These are phyloP conservation scores for Coemansia sp. DNA, from an alignment of 192 early-diverging fungal species.

Conservation along the genomic window DNA sequence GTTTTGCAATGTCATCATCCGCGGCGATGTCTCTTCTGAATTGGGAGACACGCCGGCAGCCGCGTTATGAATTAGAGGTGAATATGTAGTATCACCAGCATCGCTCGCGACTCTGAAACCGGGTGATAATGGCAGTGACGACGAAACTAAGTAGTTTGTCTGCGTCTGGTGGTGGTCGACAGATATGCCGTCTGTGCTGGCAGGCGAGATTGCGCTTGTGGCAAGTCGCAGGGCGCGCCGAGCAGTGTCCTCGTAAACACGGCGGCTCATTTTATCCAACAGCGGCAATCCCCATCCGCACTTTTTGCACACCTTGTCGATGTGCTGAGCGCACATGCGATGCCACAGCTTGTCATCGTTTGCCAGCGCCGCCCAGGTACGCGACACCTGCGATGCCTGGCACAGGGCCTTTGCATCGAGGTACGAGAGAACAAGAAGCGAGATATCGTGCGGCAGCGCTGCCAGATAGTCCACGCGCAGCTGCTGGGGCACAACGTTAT, in stretches of 20 bases:
- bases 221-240: slow-evolving; percentile 36
- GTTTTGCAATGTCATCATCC: too few relatives aligned
- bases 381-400: slow-evolving; percentile 84
- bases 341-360: slow-evolving; percentile 96
- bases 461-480: slow-evolving; percentile 84
- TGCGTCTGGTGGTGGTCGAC: slow-evolving; percentile 6
- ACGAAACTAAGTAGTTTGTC: slow-evolving; percentile 4
- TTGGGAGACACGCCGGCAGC: slow-evolving; percentile 18
- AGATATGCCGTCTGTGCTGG: not conserved
- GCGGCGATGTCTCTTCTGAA: not conserved
- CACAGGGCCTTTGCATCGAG: slow-evolving; percentile 91
- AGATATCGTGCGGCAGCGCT: slow-evolving; percentile 74
- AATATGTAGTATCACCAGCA: not conserved
- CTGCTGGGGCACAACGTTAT: slow-evolving; percentile 66
- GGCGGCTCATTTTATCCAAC: slow-evolving; percentile 61
- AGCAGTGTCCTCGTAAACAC: slow-evolving; percentile 54
- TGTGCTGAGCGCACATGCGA: slow-evolving; percentile 96
- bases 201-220: slow-evolving; percentile 6
- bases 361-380: slow-evolving; percentile 76
- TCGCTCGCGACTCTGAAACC: not conserved
- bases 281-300: slow-evolving; percentile 98
- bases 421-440: slow-evolving; percentile 83
- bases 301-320: slow-evolving; percentile 90
- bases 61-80: too few relatives aligned
- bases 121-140: not conserved